Conservation (phyloP, 768 basidiomycete species). For the Xerocomellus intermedius region DNA sequence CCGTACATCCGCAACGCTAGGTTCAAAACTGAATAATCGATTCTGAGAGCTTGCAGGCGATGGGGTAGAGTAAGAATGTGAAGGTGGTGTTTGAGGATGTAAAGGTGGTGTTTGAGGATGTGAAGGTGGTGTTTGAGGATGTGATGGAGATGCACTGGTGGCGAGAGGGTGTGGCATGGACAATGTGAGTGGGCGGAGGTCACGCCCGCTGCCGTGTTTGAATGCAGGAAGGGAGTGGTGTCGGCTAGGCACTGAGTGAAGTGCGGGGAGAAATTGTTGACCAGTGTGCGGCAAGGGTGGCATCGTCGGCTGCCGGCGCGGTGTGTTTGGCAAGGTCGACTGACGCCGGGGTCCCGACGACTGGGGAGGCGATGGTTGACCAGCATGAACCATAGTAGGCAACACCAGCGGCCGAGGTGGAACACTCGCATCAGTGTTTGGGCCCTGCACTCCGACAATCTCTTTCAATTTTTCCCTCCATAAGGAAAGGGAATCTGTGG, state of each 20-base stretch:
- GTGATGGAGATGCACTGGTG: background rate
- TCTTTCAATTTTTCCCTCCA: constrained; percentile 7
- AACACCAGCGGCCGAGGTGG: constrained; percentile 5
- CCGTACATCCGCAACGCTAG: background rate
- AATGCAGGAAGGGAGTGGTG: constrained; percentile 26
- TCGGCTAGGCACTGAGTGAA: constrained; percentile 9
- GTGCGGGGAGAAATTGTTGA: background rate
- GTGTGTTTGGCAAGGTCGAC: background rate
- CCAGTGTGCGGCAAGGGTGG: background rate
- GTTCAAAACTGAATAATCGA: background rate
- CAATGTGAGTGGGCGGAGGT: background rate
- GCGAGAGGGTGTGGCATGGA: constrained; percentile 1
- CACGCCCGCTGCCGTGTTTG: constrained; percentile 4
- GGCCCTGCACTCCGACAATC: background rate
- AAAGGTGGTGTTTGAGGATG: too few relatives aligned
- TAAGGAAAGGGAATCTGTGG: constrained; percentile 1
- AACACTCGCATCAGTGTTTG: background rate
- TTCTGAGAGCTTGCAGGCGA: background rate
- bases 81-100: too few relatives aligned
- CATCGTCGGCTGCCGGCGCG: constrained; percentile 13
- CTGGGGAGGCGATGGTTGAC: constrained; percentile 2
- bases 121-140: constrained; percentile 13
- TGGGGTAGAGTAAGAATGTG: background rate
- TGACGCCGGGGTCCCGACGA: background rate
- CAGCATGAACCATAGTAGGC: constrained; percentile 10